Conservation (phyloP, 1,139 yeast species). For the Arxiozyma heterogenica region DNA sequence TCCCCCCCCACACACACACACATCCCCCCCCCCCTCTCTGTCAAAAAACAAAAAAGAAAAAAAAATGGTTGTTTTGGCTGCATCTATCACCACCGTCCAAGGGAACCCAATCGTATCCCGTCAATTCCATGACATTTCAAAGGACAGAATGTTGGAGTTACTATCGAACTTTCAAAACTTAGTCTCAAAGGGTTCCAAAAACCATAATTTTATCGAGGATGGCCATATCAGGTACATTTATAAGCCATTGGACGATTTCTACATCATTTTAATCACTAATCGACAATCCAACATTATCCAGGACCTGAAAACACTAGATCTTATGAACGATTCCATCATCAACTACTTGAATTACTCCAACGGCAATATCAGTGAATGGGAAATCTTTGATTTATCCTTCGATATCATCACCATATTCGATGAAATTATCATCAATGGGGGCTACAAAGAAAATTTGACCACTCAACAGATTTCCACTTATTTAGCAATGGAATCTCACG, state of each 20-base stretch:
- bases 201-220: slow-evolving; percentile 92
- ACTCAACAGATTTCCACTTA: slow-evolving; percentile 78
- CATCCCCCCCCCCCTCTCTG: no score
- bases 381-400: slow-evolving; percentile 75
- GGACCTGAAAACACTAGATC: slow-evolving; percentile 85
- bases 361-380: slow-evolving; percentile 44
- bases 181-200: slow-evolving; percentile 54
- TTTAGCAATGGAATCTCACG: slow-evolving; percentile 96
- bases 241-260: slow-evolving; percentile 91
- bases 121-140: slow-evolving; percentile 79
- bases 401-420: slow-evolving; percentile 89
- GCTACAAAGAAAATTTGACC: slow-evolving; percentile 75
- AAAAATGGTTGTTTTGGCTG: slow-evolving; percentile 73
- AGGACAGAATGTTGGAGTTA: slow-evolving; percentile 78
- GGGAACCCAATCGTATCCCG: slow-evolving; percentile 92
- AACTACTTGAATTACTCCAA: slow-evolving; percentile 64
- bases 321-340: slow-evolving; percentile 75
- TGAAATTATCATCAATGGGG: slow-evolving; percentile 86
- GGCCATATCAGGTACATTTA: slow-evolving; percentile 88
- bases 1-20: no score
- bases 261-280: slow-evolving; percentile 85
- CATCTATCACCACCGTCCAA: slow-evolving; percentile 88
- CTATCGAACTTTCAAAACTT: slow-evolving; percentile 81
- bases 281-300: slow-evolving; percentile 87
- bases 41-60: no score